Conservation (phyloP, 345 rosid species). For the Schrenkiella parvula region DNA sequence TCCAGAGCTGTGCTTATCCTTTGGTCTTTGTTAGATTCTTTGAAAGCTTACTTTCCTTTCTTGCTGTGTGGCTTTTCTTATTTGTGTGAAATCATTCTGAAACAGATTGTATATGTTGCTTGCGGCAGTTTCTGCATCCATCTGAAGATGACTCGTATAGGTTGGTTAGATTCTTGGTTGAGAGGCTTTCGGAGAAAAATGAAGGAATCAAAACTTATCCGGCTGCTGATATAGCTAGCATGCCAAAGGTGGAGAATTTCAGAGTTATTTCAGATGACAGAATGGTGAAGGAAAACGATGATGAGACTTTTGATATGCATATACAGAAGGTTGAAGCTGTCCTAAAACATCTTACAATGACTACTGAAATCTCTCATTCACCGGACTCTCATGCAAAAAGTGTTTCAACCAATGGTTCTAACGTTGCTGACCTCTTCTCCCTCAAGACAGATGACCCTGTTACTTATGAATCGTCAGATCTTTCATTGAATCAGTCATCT, state of each 20-base stretch:
- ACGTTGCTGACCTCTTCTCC: conserved; percentile 2
- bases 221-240: conserved; percentile 21
- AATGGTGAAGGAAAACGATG: conserved; percentile 21
- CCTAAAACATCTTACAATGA: conserved; percentile 42
- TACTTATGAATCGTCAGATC: conserved; percentile 6
- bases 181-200: conserved; percentile 50
- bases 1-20: background rate
- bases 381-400: conserved; percentile 18
- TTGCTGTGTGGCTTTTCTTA: conserved; percentile 38
- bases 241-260: conserved; percentile 21
- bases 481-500: conserved; percentile 17
- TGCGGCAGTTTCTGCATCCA: conserved; percentile 83
- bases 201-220: conserved; percentile 30
- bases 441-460: conserved; percentile 18
- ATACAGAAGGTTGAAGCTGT: conserved; percentile 41
- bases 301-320: conserved; percentile 42
- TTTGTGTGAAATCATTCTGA: conserved; percentile 52
- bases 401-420: conserved; percentile 11
- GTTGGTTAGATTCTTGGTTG: conserved; percentile 68
- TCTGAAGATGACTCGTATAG: conserved; percentile 61
- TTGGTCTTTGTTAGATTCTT: background rate
- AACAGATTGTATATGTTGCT: conserved; percentile 64
- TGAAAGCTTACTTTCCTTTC: background rate
- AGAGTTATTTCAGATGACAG: conserved; percentile 11
- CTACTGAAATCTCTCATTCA: conserved; percentile 30